A percentile compares a stretch with the other conserved stretches of the same genome.
These are phyloP conservation scores for Shiraia bambusicola DNA, from an alignment of 2,329 filamentous ascomycete species.

Conservation along the genomic window DNA sequence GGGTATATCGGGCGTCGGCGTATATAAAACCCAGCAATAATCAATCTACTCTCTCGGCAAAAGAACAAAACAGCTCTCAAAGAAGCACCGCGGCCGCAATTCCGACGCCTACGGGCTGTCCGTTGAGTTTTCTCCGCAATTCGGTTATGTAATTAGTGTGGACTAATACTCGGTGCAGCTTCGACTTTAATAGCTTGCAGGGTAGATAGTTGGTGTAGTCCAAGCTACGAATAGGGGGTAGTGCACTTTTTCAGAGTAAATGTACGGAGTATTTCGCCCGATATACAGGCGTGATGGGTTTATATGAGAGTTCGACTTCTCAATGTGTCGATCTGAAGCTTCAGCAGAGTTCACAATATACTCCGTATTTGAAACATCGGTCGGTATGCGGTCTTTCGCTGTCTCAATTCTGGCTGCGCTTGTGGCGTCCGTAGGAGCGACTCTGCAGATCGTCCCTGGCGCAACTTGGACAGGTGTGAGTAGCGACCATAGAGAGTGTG, in stretches of 20 bases:
- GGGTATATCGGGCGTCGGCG: constrained; percentile 6
- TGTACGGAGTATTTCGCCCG: constrained; percentile 5
- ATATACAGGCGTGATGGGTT: neutral
- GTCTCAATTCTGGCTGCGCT: constrained; percentile 16
- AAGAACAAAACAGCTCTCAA: constrained; percentile 10
- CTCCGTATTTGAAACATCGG: constrained; percentile 3
- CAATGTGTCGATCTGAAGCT: neutral
- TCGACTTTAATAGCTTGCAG: too few species aligned
- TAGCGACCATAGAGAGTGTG: neutral
- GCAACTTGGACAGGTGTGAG: constrained; percentile 45
- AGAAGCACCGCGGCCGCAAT: constrained; percentile 11
- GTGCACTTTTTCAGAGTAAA: constrained; percentile 8
- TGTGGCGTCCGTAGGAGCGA: constrained; percentile 25
- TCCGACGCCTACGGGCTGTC: constrained; percentile 2
- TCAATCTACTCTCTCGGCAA: constrained; percentile 5
- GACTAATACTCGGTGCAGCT: too few species aligned
- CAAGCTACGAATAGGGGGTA: neutral
- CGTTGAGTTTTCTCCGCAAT: constrained; percentile 21
- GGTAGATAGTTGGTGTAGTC: too few species aligned
- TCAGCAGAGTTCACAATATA: neutral
- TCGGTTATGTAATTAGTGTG: constrained; percentile 7
- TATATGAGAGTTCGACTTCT: constrained; percentile 1
- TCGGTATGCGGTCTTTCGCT: constrained; percentile 22
- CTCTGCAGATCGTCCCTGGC: constrained; percentile 43
- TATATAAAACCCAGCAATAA: constrained; percentile 6